These are phyloP conservation scores for Actinomucor elegans DNA, from an alignment of 371 early-diverging fungal species.

Conservation along the genomic window DNA sequence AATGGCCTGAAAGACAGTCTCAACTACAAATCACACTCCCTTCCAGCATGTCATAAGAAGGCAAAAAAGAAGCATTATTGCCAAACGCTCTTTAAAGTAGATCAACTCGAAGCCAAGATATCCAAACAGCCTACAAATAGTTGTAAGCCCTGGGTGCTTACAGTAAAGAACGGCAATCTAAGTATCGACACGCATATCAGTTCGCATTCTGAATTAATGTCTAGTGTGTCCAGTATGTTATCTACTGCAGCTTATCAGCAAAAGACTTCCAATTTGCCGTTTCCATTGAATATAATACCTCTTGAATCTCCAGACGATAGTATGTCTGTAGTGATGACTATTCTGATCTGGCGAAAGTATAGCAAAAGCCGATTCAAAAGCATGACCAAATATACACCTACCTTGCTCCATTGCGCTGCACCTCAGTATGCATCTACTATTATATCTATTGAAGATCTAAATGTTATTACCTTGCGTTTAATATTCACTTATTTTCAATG, in stretches of 20 bases:
- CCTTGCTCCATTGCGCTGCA: background rate
- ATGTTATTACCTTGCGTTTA: conserved; percentile 13
- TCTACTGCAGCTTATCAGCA: conserved; percentile 20
- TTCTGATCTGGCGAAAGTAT: conserved; percentile 34
- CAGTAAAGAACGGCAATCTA: conserved; percentile 30
- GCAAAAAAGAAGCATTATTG: too few relatives aligned
- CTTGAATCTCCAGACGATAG: background rate
- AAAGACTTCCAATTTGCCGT: conserved; percentile 12
- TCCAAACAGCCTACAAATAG: too few relatives aligned
- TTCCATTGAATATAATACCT: background rate
- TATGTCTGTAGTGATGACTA: conserved; percentile 8
- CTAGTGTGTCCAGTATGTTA: conserved; percentile 21
- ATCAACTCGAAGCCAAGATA: too few relatives aligned
- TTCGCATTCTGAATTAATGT: conserved; percentile 27
- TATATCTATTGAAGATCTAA: background rate
- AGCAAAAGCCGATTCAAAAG: conserved; percentile 31
- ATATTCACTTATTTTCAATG: conserved; percentile 28
- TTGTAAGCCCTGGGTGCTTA: conserved; percentile 29
- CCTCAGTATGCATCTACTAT: background rate
- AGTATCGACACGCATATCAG: conserved; percentile 34
- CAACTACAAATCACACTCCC: too few relatives aligned
- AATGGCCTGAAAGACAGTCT: too few relatives aligned
- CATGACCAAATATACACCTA: conserved; percentile 8
- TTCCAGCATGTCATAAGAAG: too few relatives aligned
- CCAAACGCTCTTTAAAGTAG: too few relatives aligned